A percentile compares a stretch with the other conserved stretches of the same genome.
These are phyloP conservation scores for Suhomyces bolitotheri DNA, from an alignment of 1,139 yeast species.

Conservation along the genomic window DNA sequence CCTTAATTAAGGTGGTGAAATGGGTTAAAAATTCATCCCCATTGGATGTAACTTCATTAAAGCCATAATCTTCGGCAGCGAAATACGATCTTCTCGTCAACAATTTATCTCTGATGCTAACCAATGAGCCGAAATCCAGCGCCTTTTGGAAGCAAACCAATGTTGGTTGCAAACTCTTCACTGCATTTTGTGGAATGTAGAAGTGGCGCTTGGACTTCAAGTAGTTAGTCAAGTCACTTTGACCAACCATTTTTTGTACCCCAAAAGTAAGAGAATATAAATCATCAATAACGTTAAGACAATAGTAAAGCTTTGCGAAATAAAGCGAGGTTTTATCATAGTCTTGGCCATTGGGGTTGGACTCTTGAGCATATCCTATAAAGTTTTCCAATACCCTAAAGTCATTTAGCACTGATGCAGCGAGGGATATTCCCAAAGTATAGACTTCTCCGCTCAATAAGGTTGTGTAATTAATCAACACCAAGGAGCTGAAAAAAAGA, in stretches of 20 bases:
- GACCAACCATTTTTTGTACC: slow-evolving; percentile 40
- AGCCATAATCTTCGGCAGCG: background rate
- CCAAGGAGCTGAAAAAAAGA: slow-evolving; percentile 48
- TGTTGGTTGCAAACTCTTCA: background rate
- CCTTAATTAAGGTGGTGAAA: slow-evolving; percentile 27
- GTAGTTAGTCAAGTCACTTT: slow-evolving; percentile 18
- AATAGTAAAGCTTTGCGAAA: slow-evolving; percentile 52
- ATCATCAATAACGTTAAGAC: slow-evolving; percentile 53
- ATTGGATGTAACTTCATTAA: background rate
- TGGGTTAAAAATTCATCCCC: slow-evolving; percentile 15
- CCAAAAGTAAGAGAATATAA: slow-evolving; percentile 61
- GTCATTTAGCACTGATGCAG: slow-evolving; percentile 60
- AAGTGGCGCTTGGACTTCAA: slow-evolving; percentile 19
- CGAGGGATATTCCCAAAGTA: slow-evolving; percentile 53
- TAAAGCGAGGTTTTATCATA: slow-evolving; percentile 42
- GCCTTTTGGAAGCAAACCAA: slow-evolving; percentile 8
- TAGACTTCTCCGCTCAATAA: slow-evolving; percentile 59
- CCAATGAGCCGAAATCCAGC: slow-evolving; percentile 19
- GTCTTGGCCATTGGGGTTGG: slow-evolving; percentile 16
- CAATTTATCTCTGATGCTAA: slow-evolving; percentile 20
- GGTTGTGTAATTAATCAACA: slow-evolving; percentile 55
- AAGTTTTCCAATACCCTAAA: slow-evolving; percentile 50
- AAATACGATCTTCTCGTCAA: slow-evolving; percentile 11
- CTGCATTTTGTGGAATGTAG: slow-evolving; percentile 13
- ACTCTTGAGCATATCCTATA: slow-evolving; percentile 18